These are phyloP conservation scores for Podospora appendiculata DNA, from an alignment of 495 filamentous ascomycete species.

Conservation along the genomic window DNA sequence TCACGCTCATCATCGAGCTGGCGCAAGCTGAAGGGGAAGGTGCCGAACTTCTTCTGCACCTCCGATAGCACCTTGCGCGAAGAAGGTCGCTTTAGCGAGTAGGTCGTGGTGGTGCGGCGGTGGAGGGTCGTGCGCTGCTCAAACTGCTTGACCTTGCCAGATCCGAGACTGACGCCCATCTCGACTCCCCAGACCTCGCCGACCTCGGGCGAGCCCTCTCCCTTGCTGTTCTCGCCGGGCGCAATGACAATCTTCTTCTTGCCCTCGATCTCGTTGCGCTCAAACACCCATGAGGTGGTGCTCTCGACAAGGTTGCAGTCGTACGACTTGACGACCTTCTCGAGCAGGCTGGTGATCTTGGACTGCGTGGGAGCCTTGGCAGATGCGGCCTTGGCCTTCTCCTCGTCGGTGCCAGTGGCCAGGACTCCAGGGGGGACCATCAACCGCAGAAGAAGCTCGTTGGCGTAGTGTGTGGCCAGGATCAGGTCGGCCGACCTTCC, in stretches of 20 bases:
- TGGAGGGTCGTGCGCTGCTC: constrained; percentile 84
- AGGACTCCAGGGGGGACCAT: constrained; percentile 84
- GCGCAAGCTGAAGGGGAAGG: constrained; percentile 94
- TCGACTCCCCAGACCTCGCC: constrained; percentile 98
- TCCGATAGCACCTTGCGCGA: constrained; percentile 86
- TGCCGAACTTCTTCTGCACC: constrained; percentile 91
- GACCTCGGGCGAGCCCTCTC: constrained; percentile 82
- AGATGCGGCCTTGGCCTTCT: constrained; percentile 84
- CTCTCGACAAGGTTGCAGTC: constrained; percentile 92
- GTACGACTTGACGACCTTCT: constrained; percentile 87
- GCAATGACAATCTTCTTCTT: constrained; percentile 96
- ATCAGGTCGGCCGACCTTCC: constrained; percentile 79
- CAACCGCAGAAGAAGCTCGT: constrained; percentile 84
- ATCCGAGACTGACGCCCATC: constrained; percentile 82
- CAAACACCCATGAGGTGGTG: constrained; percentile 93
- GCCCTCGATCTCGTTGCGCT: constrained; percentile 93
- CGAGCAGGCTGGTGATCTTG: constrained; percentile 75
- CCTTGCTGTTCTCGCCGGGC: constrained; percentile 78
- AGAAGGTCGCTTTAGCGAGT: constrained; percentile 83
- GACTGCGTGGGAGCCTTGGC: constrained; percentile 72
- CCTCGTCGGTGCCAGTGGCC: constrained; percentile 78
- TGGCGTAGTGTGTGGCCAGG: constrained; percentile 87
- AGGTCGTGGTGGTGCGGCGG: constrained; percentile 83
- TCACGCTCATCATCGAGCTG: constrained; percentile 95
- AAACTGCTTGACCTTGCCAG: constrained; percentile 87